Evolutionary conservation across 1,139 yeast species (phyloP), one percentile per base, ranked within the genome.

Genomic region (Yamadazyma kanchanaburiensis): DNA sequence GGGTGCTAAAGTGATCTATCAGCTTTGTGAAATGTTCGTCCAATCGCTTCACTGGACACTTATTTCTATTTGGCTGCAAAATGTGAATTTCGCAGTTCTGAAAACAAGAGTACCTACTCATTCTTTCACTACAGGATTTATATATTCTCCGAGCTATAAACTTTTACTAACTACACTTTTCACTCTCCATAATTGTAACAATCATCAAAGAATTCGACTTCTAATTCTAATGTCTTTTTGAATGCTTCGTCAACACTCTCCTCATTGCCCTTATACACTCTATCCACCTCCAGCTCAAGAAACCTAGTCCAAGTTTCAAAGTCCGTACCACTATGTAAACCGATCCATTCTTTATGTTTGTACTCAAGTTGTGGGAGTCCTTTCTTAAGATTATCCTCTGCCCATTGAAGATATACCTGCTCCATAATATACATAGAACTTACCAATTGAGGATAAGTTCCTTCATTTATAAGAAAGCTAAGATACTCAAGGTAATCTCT

Each of bases 341-440:
- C 54, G 24, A 74, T 65, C 80, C 80, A 74, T 30, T 69, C 74
- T 31, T 63, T 60, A 37, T 67, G 54, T 40, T 69, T 71, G 55
- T 67, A 71, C 17, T 57, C 56, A 21, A 74, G 52, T 23, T 54
- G 45, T 1, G 63, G 54, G 7, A 58, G 45, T 1, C 45, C 49
- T 4, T 28, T 34, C 2, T 34, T 27, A 6, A 51, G 28, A 27
- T 58, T 53, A 26, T 51, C 43, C 22, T 63, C 60, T 1, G 77
- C 77, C 80, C 80, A 74, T 11, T 63, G 69, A 25, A 70, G 56
- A 38, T 74, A 74, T 2, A 70, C 70, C 28, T 62, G 60, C 39
- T 74, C 80, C 68, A 73, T 69, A 11, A 63, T 58, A 46, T 63
- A 73, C 31, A 62, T 41, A 25, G 60, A 59, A 1, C 77, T 70